A percentile compares a stretch with the other conserved stretches of the same genome.
Evolutionary conservation across 2,329 filamentous ascomycete species (phyloP).

Genomic region (Epichloe aotearoae): DNA sequence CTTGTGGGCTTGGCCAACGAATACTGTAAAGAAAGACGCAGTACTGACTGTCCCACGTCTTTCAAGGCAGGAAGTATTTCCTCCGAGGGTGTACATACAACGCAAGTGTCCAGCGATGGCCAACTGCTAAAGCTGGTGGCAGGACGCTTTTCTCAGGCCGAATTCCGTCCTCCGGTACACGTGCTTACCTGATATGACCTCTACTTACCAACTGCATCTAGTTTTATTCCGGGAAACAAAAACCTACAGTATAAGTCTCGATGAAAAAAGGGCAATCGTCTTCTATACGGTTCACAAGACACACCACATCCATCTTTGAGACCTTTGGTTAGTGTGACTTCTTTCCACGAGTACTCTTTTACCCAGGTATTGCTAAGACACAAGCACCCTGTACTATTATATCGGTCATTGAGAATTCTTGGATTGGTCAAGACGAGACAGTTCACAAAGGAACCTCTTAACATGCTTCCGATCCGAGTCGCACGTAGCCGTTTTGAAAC

Average conservation of each 20-base stretch:
- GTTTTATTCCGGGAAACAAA: not conserved
- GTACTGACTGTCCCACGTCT: constrained; percentile 2
- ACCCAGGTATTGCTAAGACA: not conserved
- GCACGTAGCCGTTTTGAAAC: not conserved
- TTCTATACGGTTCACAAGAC: not conserved
- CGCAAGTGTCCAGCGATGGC: not conserved
- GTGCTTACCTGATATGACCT: not conserved
- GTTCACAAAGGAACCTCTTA: not conserved
- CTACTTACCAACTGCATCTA: not conserved
- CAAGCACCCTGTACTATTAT: not conserved
- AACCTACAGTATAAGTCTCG: not conserved
- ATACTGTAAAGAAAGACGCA: not conserved
- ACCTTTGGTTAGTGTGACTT: not conserved
- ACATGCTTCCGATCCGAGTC: not conserved
- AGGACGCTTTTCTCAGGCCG: not conserved
- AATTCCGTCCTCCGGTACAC: not conserved
- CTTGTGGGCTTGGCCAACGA: not conserved
- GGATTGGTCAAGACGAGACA: not conserved
- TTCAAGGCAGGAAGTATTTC: not conserved
- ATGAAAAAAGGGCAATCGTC: not conserved
- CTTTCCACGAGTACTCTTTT: not conserved
- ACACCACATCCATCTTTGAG: not conserved
- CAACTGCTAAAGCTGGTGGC: not conserved
- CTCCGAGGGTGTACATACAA: constrained; percentile 1
- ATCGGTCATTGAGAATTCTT: not conserved